Evolutionary conservation across 2,329 filamentous ascomycete species (phyloP), one percentile per base, ranked within the genome.

Genomic region (Ophiostoma quercus): DNA sequence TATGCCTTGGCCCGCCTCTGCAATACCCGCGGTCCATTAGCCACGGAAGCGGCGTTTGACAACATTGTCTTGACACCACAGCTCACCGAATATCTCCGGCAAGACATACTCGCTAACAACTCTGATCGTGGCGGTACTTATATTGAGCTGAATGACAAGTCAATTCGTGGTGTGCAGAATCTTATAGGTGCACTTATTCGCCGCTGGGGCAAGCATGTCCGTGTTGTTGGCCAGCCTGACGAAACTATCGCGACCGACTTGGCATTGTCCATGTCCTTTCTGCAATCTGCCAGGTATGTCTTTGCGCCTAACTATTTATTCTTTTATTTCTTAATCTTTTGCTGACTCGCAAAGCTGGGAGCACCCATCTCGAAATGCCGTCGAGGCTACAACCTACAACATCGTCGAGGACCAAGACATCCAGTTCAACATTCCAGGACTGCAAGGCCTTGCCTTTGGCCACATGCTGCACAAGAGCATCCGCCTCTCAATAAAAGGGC

Each of bases 151-250:
- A 62, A 69, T 37, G 32, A 69, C 22, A 69, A 69, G 37, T 67
- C 63, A 11, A 22, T 4, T 9, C 22, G 22, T 25, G 68, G 68
- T 25, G 43, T 69, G 7, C 22, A 67, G 47, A 39, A 39, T 3
- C 68, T 69, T 22, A 69, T 69, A 37, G 37, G 66, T n/a, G 29
- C 68, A 14, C 47, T 69, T 11, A 32, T 67, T 11, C 47, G 37
- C 11, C 16, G 63, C 11, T 69, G 63, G 63, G 51, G 43, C 4
- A 32, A 41, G 7, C 63, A 69, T 22, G 34, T 69, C 16, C 47
- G 65, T 29, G 63, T 69, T 9, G 19, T 67, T 47, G 66, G 22
- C 91, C 43, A 71, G 43, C 67, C 67, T 16, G 62, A 69, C 37
- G 70, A 71, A 16, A 16, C n/a, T 34, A 41, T n/a, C 9, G 66